Base-by-base conservation (phyloP, 108 stramenopile species). In the Licmophora abbreviata region DNA sequence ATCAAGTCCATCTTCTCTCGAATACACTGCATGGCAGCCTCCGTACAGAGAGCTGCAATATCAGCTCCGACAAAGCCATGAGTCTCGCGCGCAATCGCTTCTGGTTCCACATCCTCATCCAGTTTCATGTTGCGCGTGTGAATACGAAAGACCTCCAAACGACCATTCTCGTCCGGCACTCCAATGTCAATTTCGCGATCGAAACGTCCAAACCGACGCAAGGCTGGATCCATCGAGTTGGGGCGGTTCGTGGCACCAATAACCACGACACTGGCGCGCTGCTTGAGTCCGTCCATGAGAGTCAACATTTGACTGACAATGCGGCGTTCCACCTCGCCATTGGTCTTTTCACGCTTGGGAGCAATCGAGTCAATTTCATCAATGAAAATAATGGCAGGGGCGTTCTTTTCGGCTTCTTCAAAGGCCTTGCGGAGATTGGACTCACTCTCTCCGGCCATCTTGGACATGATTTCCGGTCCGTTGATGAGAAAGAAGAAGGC, bases 1-100 rank as follows among this genome's bases (percentile, higher is more conserved):
- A 99, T 99, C 51, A 99, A 74, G 75, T 98, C 99, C 99, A 99
- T 99, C 92, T 99, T 99, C 70, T 99, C 99, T n/a, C 99, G 77
- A 71, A 99, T 99, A 68, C 99, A 99, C 73, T 99, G 99, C 99
- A 97, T 99, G 47, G 96, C 97, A 14, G 99, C 99, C 72, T 99
- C 99, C 32, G 99, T 99, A 80, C 99, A 99, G 15, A 99, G 88
- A 6, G 97, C 96, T 28, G 99, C 99, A 57, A 99, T 93, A 77
- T 99, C 99, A n/a, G 99, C 99, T 20, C 99, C 99, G 6, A 99
- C 99, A 70, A 97, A 98, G 33, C 90, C 99, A 64, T 99, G 99
- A 6, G 99, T 99, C 63, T 99, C 95, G 22, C 83, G 66, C 18
- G 99, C 94, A 65, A 99, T 83, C 24, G 86, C 67, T 69, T 97